Conservation (phyloP, 1,284 basidiomycete genomes). For the Cutaneotrichosporon sp. region DNA sequence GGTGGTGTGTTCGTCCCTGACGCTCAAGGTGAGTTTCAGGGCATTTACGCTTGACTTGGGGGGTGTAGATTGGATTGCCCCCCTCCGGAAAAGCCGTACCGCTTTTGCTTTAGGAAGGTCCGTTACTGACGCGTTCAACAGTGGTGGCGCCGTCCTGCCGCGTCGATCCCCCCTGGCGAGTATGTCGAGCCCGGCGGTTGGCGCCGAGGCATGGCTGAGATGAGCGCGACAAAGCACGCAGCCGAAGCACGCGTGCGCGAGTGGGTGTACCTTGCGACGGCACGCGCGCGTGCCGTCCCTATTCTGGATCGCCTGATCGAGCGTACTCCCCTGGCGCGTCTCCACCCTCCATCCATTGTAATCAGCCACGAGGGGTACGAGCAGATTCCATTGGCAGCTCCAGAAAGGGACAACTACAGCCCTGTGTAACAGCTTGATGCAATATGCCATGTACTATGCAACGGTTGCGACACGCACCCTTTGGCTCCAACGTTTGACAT, state of each 20-base stretch:
- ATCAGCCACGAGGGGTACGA: conserved; percentile 30
- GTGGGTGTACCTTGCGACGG: conserved; percentile 7
- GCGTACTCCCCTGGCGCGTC: conserved; percentile 22
- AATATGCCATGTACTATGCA: too few species aligned
- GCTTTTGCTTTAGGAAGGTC: too few species aligned
- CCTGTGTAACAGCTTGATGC: too few species aligned
- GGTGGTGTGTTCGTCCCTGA: conserved; percentile 84
- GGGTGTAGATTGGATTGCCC: too few species aligned
- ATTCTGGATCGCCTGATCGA: conserved; percentile 19
- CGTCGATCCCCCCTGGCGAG: conserved; percentile 64
- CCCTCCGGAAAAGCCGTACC: too few species aligned
- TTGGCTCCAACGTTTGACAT: too few species aligned
- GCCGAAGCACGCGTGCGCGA: neutral
- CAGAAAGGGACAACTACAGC: neutral
- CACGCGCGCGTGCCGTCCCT: conserved; percentile 11
- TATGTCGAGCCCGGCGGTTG: conserved; percentile 40
- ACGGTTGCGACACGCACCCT: too few species aligned
- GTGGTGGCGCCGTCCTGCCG: conserved; percentile 71
- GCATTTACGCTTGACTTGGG: neutral
- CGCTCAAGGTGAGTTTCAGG: conserved; percentile 53
- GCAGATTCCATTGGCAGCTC: conserved; percentile 28
- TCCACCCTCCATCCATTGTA: conserved; percentile 6
- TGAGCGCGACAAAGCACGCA: conserved; percentile 13
- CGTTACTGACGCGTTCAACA: neutral
- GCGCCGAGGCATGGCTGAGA: conserved; percentile 25